Percentiles rank a stretch among this genome's conserved stretches.
phyloP scores from a whole-genome alignment of 139 green algal genomes.

The Chlorella sp. region DNA sequence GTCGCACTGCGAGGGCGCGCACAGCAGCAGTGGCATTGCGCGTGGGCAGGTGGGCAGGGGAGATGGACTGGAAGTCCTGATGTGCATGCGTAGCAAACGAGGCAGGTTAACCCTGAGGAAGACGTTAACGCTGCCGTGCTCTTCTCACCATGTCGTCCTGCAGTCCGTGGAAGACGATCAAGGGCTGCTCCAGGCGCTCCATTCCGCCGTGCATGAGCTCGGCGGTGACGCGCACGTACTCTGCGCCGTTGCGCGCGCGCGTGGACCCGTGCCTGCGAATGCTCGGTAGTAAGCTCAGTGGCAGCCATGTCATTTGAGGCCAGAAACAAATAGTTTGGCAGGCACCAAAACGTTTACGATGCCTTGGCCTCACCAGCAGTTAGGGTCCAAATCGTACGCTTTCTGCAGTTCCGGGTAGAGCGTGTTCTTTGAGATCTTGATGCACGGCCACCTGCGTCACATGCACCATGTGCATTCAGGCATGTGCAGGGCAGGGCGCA shows the following conservation, averaged over 20 bases:
- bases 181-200: not conserved
- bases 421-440: slow-evolving; percentile 11
- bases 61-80: no score
- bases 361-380: not conserved
- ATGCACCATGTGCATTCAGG: no score
- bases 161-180: slow-evolving; percentile 3
- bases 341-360: no score
- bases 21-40: no score
- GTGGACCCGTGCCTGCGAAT: slow-evolving; percentile 4
- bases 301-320: no score
- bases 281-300: not conserved
- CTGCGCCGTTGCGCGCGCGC: slow-evolving; percentile 19
- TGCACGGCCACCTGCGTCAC: no score
- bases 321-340: no score
- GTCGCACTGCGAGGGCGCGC: no score
- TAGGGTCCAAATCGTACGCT: slow-evolving; percentile 11
- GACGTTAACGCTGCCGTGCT: no score
- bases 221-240: slow-evolving; percentile 23
- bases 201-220: slow-evolving; percentile 10
- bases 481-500: not conserved
- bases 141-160: slow-evolving; percentile 8
- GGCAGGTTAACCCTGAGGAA: no score
- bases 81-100: no score
- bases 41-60: no score
- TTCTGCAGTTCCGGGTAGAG: slow-evolving; percentile 25